These are phyloP conservation scores for Russula vinacea DNA, from an alignment of 768 basidiomycete genomes.

Conservation along the genomic window DNA sequence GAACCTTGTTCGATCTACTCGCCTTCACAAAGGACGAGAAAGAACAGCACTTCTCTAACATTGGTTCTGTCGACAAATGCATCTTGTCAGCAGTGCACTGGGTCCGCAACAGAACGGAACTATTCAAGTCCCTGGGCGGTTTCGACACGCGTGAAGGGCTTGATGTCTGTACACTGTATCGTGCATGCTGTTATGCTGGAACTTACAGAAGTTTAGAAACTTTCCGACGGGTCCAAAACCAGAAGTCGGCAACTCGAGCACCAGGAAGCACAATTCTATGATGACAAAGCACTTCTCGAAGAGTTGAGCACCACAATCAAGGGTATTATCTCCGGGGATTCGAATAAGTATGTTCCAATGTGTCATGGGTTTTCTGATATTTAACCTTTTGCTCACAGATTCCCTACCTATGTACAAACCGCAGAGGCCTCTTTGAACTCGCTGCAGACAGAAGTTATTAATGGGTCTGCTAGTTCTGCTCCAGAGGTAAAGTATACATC, in stretches of 20 bases:
- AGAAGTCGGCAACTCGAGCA: constrained; percentile 8
- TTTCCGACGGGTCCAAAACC: not conserved
- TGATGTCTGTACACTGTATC: constrained; percentile 1
- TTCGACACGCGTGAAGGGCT: constrained; percentile 1
- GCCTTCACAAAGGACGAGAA: constrained; percentile 21
- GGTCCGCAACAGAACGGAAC: constrained; percentile 14
- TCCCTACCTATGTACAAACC: constrained; percentile 5
- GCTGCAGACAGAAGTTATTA: not conserved
- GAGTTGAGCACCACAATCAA: not conserved
- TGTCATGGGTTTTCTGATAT: not conserved
- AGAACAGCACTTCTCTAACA: constrained; percentile 8
- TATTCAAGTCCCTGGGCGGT: constrained; percentile 7
- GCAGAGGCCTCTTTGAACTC: constrained; percentile 1
- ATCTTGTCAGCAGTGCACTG: constrained; percentile 9
- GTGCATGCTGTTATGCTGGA: not conserved
- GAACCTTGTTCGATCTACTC: constrained; percentile 17
- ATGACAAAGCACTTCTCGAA: constrained; percentile 12
- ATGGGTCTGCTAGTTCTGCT: not conserved
- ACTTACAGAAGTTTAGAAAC: constrained; percentile 4
- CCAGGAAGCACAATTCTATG: constrained; percentile 10
- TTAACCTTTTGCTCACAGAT: constrained; percentile 2
- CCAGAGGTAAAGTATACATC: constrained; percentile 2
- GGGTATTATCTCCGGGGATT: not conserved
- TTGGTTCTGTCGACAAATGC: not conserved
- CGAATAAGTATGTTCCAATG: not conserved